Evolutionary conservation across 495 filamentous ascomycete species (phyloP).

Genomic region (Polyplosphaeria fusca): DNA sequence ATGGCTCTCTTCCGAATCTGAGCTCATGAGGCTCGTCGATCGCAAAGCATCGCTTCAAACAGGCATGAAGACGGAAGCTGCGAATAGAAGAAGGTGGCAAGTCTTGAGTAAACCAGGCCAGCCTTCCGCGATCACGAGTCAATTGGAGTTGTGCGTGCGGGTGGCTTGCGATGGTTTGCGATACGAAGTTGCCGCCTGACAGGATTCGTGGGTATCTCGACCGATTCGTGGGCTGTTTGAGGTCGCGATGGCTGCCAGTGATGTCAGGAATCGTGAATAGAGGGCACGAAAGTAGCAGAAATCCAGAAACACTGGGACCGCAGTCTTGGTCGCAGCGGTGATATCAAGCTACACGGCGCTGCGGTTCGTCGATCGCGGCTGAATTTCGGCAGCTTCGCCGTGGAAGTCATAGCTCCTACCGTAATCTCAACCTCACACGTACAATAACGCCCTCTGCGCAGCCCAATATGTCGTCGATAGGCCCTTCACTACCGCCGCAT

Average conservation of each 20-base stretch:
- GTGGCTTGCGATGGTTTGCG: slow-evolving; percentile 4
- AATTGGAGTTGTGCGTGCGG: slow-evolving; percentile 10
- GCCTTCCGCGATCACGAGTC: too few species aligned
- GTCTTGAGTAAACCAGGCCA: too few species aligned
- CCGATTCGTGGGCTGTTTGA: too few species aligned
- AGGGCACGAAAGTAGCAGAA: too few species aligned
- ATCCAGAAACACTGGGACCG: too few species aligned
- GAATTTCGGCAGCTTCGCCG: not conserved
- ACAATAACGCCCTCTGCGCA: too few species aligned
- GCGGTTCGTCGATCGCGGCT: slow-evolving; percentile 11
- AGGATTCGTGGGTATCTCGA: slow-evolving; percentile 12
- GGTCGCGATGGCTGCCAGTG: too few species aligned
- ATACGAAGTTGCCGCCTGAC: slow-evolving; percentile 2
- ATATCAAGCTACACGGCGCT: slow-evolving; percentile 19
- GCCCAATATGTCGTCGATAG: slow-evolving; percentile 43
- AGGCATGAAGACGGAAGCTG: slow-evolving; percentile 7
- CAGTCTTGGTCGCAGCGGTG: too few species aligned
- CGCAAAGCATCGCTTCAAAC: slow-evolving; percentile 34
- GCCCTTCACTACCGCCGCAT: slow-evolving; percentile 43
- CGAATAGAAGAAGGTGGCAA: not conserved
- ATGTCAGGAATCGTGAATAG: too few species aligned
- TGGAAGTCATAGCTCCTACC: too few species aligned
- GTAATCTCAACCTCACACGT: too few species aligned
- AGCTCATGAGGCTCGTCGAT: slow-evolving; percentile 42
- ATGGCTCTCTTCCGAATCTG: slow-evolving; percentile 38